Percentiles rank a stretch among this genome's conserved stretches.
These are phyloP conservation scores for Gloeophyllum trabeum DNA, from an alignment of 768 basidiomycete genomes.

Conservation along the genomic window DNA sequence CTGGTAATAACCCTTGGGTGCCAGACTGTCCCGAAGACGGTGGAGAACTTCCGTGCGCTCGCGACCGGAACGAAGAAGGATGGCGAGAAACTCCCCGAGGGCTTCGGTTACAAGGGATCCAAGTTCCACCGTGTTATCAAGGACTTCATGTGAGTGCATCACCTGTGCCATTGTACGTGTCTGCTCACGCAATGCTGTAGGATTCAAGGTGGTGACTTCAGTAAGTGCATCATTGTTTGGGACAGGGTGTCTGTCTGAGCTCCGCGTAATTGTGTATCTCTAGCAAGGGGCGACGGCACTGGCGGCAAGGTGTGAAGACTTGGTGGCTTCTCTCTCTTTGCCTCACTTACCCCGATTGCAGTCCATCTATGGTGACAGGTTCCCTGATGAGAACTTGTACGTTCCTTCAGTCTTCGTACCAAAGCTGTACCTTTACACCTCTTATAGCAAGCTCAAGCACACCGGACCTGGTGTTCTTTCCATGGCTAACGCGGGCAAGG, in stretches of 20 bases:
- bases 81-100: slow-evolving; percentile 52
- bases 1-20: neutral
- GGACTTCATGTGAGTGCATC: slow-evolving; percentile 61
- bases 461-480: slow-evolving; percentile 79
- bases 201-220: slow-evolving; percentile 99
- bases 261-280: neutral
- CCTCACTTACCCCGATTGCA: too few relatives aligned
- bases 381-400: slow-evolving; percentile 95
- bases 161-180: slow-evolving; percentile 10
- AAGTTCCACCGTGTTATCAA: slow-evolving; percentile 96
- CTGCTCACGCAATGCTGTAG: slow-evolving; percentile 22
- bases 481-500: slow-evolving; percentile 90
- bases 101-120: slow-evolving; percentile 90
- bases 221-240: slow-evolving; percentile 47
- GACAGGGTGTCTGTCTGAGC: slow-evolving; percentile 5
- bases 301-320: slow-evolving; percentile 85
- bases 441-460: slow-evolving; percentile 84
- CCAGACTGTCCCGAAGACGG: slow-evolving; percentile 92
- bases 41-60: slow-evolving; percentile 94
- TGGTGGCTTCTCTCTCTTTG: too few relatives aligned
- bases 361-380: slow-evolving; percentile 87
- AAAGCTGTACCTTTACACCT: slow-evolving; percentile 3
- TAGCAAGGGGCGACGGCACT: slow-evolving; percentile 79
- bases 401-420: slow-evolving; percentile 11
- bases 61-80: slow-evolving; percentile 75